Percentiles rank a stretch among this genome's conserved stretches.
Conservation (phyloP, 345 rosid genomes). For the Populus deltoides region DNA sequence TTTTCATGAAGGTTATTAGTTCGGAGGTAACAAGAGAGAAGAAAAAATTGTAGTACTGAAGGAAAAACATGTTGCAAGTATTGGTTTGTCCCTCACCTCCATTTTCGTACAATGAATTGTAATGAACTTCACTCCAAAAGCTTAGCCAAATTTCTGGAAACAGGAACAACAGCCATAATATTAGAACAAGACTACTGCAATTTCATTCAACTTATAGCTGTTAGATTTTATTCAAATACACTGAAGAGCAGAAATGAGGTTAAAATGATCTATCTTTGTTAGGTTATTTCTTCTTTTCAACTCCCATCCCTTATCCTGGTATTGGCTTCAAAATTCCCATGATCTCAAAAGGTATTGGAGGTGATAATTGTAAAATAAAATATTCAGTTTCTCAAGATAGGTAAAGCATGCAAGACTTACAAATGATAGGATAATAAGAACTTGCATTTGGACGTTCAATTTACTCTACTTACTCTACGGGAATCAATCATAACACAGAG, state of each 20-base stretch:
- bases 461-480: neutral
- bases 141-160: conserved; percentile 80
- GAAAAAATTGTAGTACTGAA: too few species aligned
- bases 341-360: neutral
- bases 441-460: neutral
- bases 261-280: neutral
- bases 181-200: neutral
- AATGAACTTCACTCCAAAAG: conserved; percentile 98
- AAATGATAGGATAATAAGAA: neutral
- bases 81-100: conserved; percentile 53
- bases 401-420: neutral
- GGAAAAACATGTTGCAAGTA: neutral
- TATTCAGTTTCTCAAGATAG: neutral
- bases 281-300: neutral
- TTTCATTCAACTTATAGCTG: too few species aligned
- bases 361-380: neutral
- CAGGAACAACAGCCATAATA: conserved; percentile 1
- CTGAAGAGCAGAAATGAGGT: neutral
- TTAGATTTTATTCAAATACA: too few species aligned
- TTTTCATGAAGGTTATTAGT: neutral
- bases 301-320: neutral
- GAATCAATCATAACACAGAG: neutral
- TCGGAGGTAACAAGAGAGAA: neutral
- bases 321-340: neutral
- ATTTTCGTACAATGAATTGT: conserved; percentile 73